Evolutionary conservation across 306 rosid genomes (phyloP).

Genomic region (Arachis hypogaea): DNA sequence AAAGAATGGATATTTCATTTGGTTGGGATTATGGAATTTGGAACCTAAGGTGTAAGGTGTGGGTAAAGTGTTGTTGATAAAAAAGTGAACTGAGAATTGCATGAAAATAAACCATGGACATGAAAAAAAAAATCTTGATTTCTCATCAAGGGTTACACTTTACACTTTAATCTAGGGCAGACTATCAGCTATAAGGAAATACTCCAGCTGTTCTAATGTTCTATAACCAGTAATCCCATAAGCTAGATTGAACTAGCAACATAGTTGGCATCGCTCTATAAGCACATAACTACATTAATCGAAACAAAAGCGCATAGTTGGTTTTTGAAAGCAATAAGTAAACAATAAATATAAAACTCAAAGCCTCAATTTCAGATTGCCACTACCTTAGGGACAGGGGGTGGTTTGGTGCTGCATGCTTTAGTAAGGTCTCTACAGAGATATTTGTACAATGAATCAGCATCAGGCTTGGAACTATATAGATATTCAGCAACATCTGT

Average conservation of each 20-base stretch:
- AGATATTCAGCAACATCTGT: conserved; percentile 93
- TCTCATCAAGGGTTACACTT: background rate
- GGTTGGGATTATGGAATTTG: background rate
- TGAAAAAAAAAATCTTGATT: background rate
- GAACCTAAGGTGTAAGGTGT: background rate
- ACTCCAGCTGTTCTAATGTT: background rate
- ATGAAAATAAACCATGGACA: conserved; percentile 1
- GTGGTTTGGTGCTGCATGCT: conserved; percentile 75
- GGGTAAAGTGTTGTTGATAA: background rate
- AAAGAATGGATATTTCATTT: background rate
- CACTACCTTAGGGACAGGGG: conserved; percentile 91
- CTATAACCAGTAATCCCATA: background rate
- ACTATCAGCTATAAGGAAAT: background rate
- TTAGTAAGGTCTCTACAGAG: conserved; percentile 77
- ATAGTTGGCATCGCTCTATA: too few species aligned
- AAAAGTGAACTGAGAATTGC: background rate
- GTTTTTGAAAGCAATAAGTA: background rate
- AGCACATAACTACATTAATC: background rate
- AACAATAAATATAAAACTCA: background rate
- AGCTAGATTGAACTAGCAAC: background rate
- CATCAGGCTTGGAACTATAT: conserved; percentile 66
- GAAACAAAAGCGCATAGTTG: background rate
- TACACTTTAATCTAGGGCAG: background rate
- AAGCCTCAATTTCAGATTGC: conserved; percentile 3
- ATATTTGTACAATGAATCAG: conserved; percentile 63